Conservation (phyloP, 805 yeast genomes). For the Blastobotrys chiropterorum region DNA sequence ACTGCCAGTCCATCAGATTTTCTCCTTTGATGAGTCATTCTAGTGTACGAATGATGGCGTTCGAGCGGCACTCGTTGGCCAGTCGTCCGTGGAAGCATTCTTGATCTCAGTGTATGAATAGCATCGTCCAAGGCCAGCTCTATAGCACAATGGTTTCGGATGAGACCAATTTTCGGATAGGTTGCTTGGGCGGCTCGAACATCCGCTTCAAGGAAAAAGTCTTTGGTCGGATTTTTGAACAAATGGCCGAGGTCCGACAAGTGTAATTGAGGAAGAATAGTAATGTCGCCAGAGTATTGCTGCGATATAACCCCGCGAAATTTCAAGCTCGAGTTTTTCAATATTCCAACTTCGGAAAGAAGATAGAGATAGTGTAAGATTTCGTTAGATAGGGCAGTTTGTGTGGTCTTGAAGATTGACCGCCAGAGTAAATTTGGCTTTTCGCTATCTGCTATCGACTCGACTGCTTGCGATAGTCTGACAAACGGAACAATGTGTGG, state of each 20-base stretch:
- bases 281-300: conserved; percentile 87
- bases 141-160: conserved; percentile 82
- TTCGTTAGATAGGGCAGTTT: conserved; percentile 61
- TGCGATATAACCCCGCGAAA: conserved; percentile 73
- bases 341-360: conserved; percentile 67
- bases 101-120: conserved; percentile 52
- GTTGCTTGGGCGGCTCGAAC: conserved; percentile 85
- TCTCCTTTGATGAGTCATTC: background rate
- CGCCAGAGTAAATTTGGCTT: conserved; percentile 2
- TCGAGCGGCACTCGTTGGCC: background rate
- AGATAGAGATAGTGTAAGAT: conserved; percentile 71
- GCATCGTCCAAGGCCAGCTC: conserved; percentile 83
- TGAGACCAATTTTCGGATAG: conserved; percentile 86
- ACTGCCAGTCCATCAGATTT: conserved; percentile 2
- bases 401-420: conserved; percentile 28
- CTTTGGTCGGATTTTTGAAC: conserved; percentile 76
- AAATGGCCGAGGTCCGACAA: conserved; percentile 53
- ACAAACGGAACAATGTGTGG: conserved; percentile 92
- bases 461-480: conserved; percentile 19
- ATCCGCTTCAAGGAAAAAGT: conserved; percentile 61
- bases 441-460: conserved; percentile 22
- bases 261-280: conserved; percentile 75
- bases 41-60: conserved; percentile 1
- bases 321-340: conserved; percentile 66
- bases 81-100: conserved; percentile 13